Evolutionary conservation across 179 eudicot species (phyloP).

Genomic region (Silene coronaria): DNA sequence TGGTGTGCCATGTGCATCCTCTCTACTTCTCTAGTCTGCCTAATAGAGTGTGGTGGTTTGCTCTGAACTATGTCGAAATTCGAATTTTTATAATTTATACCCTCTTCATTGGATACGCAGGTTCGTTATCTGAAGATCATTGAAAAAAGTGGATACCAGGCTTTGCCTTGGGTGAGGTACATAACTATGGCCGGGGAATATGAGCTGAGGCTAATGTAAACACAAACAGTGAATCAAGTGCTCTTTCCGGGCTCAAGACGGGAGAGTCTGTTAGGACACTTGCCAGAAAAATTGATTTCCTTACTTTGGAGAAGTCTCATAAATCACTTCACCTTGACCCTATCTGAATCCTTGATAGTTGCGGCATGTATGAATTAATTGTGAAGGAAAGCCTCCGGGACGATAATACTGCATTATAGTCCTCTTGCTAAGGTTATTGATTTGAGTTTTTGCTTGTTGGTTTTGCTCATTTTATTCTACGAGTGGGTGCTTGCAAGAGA

Average conservation of each 20-base stretch:
- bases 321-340: slow-evolving; percentile 2
- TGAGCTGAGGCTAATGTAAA: slow-evolving; percentile 58
- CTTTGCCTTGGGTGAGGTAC: slow-evolving; percentile 88
- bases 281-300: slow-evolving; percentile 5
- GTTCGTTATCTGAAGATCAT: slow-evolving; percentile 81
- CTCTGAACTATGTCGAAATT: background rate
- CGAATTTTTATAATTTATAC: background rate
- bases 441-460: slow-evolving; percentile 20
- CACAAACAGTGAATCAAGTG: slow-evolving; percentile 6
- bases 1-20: background rate
- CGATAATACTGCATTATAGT: slow-evolving; percentile 3
- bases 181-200: slow-evolving; percentile 85
- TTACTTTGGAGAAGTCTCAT: slow-evolving; percentile 3
- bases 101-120: slow-evolving; percentile 32
- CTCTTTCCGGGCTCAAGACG: background rate
- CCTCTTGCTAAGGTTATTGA: background rate
- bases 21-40: background rate
- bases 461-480: slow-evolving; percentile 10
- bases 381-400: slow-evolving; percentile 15
- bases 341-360: background rate
- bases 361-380: slow-evolving; percentile 15
- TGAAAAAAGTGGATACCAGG: slow-evolving; percentile 86
- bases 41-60: background rate
- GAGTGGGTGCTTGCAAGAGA: slow-evolving; percentile 15
- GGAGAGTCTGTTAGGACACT: slow-evolving; percentile 11